Evolutionary conservation across 441 rosid genomes (phyloP), one percentile per base, ranked within the genome.

Genomic region (Syzygium malaccense): DNA sequence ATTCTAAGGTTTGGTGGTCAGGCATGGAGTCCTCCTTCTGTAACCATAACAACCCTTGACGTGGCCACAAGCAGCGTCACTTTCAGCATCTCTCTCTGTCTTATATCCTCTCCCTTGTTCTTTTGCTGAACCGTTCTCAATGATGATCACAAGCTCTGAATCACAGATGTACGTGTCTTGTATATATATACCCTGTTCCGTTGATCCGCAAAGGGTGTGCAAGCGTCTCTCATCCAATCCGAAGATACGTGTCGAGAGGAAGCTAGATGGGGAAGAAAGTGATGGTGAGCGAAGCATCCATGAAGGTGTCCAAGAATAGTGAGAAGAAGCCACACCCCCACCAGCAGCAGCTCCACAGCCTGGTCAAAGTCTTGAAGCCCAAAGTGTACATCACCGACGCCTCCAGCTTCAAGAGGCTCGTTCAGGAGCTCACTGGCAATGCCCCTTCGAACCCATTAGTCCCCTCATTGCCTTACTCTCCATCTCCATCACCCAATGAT

Each of bases 401-500:
- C 79, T 80, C 88, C 33, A 83, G 64, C 83, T 89, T 89, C 90
- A 89, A 89, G 83, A 45, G 80, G 33, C 84, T 86, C 2, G 88
- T 89, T 64, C 90, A 89, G 86, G 64, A 89, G 75, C 87, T 89
- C 49, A 89, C 90, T 18, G 90, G 90, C 30, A 80, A 89, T 20
- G 88, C n/a, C 6, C 0, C 53, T 28, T 41, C 20, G 0, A 56
- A 19, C 32, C 15, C 62, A 5, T 10, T 17, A 0, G 15, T 30
- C 64, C n/a, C 66, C 64, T 55, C 45, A 4, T 53, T 4, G 0
- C 28, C 32, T 17, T 4, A 23, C 45, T 85, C 1, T 7, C 54
- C 20, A 2, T 48, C 55, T 53, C 55, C 26, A 23, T 37, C 19
- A 14, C 30, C 54, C 20, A 8, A 26, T 10, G 54, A 13, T 80